Conservation (phyloP, 495 filamentous ascomycete species). For the Aspergillus taichungensis region DNA sequence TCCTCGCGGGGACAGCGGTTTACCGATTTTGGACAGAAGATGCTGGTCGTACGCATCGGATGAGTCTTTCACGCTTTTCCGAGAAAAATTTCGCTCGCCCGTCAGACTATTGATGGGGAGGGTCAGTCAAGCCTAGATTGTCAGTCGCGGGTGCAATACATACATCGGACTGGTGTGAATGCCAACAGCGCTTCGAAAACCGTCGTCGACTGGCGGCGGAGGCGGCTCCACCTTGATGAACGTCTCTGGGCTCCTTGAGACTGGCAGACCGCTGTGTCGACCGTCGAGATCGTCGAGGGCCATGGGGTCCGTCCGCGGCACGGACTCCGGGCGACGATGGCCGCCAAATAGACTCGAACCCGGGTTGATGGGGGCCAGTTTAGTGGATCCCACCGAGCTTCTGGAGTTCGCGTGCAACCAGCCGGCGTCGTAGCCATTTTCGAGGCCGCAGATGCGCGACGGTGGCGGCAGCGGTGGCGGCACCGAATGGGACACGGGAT, state of each 20-base stretch:
- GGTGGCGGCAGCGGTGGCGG: slow-evolving; percentile 60
- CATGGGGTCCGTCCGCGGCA: slow-evolving; percentile 30
- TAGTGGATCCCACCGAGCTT: slow-evolving; percentile 17
- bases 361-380: slow-evolving; percentile 40
- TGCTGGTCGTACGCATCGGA: slow-evolving; percentile 72
- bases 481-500: slow-evolving; percentile 34
- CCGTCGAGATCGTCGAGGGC: slow-evolving; percentile 32
- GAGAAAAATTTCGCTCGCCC: slow-evolving; percentile 49
- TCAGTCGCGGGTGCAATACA: slow-evolving; percentile 5
- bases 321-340: slow-evolving; percentile 25
- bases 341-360: slow-evolving; percentile 48
- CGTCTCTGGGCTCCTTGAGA: slow-evolving; percentile 27
- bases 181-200: slow-evolving; percentile 35
- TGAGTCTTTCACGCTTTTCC: slow-evolving; percentile 47
- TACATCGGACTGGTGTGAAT: slow-evolving; percentile 40
- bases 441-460: slow-evolving; percentile 42
- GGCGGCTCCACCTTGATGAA: slow-evolving; percentile 38
- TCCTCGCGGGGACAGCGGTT: slow-evolving; percentile 49
- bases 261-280: slow-evolving; percentile 20
- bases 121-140: not conserved
- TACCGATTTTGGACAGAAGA: slow-evolving; percentile 66
- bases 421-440: slow-evolving; percentile 49
- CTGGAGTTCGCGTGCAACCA: slow-evolving; percentile 50
- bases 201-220: slow-evolving; percentile 36
- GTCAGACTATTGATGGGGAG: slow-evolving; percentile 38